phyloP scores from a whole-genome alignment of 768 basidiomycete genomes.

The Phylloporus sp. region DNA sequence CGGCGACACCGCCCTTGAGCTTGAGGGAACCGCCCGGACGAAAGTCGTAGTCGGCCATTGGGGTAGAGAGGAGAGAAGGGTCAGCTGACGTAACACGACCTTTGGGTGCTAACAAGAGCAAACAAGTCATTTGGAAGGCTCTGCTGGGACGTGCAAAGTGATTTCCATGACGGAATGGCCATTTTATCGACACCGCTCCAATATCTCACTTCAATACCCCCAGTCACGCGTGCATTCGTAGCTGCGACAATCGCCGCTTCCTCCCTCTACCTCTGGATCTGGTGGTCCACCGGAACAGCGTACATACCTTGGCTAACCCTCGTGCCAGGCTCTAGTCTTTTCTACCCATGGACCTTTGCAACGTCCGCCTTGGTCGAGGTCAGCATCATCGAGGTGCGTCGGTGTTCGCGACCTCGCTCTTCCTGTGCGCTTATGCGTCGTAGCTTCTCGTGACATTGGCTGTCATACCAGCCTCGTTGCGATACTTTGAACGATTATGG shows the following conservation, averaged over 20 bases:
- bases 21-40: constrained; percentile 86
- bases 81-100: constrained; percentile 29
- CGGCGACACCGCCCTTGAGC: constrained; percentile 75
- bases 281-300: constrained; percentile 46
- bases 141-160: background rate
- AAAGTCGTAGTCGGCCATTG: constrained; percentile 81
- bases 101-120: constrained; percentile 21
- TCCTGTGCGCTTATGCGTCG: constrained; percentile 4
- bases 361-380: constrained; percentile 86
- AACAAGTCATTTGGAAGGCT: constrained; percentile 14
- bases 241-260: constrained; percentile 54
- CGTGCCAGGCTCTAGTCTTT: constrained; percentile 74
- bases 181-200: constrained; percentile 68
- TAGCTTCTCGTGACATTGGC: constrained; percentile 76
- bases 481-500: constrained; percentile 95
- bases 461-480: constrained; percentile 73
- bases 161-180: constrained; percentile 49
- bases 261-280: constrained; percentile 59
- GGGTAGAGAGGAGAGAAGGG: constrained; percentile 12
- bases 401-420: background rate
- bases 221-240: constrained; percentile 71
- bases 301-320: constrained; percentile 67
- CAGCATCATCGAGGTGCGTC: constrained; percentile 73
- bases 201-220: constrained; percentile 66
- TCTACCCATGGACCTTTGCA: constrained; percentile 92